Conservation (phyloP, 2,329 filamentous ascomycete genomes). For the Fusarium nodosum region DNA sequence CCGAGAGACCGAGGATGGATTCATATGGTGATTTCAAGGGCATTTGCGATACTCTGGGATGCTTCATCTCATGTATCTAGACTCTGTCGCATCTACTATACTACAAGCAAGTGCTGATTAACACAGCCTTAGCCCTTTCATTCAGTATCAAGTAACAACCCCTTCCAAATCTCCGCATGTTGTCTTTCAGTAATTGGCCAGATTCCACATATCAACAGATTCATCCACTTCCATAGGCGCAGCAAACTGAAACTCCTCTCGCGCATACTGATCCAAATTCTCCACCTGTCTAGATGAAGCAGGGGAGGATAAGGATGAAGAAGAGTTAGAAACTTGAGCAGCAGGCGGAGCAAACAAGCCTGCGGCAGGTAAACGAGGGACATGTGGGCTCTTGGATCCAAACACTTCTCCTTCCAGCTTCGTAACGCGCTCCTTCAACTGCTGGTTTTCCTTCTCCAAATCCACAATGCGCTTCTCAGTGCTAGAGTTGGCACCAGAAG, state of each 20-base stretch:
- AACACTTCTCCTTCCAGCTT: slow-evolving; percentile 34
- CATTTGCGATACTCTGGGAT: background rate
- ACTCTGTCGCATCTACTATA: background rate
- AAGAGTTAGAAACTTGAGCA: background rate
- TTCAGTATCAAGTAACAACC: background rate
- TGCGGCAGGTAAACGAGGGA: background rate
- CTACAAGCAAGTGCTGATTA: slow-evolving; percentile 14
- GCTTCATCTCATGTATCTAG: slow-evolving; percentile 4
- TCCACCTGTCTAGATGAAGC: background rate
- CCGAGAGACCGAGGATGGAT: slow-evolving; percentile 32
- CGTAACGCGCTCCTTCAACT: slow-evolving; percentile 31
- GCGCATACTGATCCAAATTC: slow-evolving; percentile 9
- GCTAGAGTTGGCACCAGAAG: rapidly evolving
- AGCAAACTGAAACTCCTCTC: slow-evolving; percentile 10
- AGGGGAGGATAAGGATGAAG: background rate
- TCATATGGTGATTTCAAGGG: slow-evolving; percentile 19
- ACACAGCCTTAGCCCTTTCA: background rate
- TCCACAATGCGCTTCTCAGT: slow-evolving; percentile 20
- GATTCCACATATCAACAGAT: slow-evolving; percentile 1
- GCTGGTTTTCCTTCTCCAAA: slow-evolving; percentile 11
- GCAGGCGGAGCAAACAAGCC: background rate
- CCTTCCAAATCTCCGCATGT: background rate
- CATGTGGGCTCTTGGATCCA: background rate
- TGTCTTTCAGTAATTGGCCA: background rate
- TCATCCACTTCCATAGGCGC: background rate